phyloP scores from a whole-genome alignment of 2,329 filamentous ascomycete species.

The Sclerotinia trifoliorum region DNA sequence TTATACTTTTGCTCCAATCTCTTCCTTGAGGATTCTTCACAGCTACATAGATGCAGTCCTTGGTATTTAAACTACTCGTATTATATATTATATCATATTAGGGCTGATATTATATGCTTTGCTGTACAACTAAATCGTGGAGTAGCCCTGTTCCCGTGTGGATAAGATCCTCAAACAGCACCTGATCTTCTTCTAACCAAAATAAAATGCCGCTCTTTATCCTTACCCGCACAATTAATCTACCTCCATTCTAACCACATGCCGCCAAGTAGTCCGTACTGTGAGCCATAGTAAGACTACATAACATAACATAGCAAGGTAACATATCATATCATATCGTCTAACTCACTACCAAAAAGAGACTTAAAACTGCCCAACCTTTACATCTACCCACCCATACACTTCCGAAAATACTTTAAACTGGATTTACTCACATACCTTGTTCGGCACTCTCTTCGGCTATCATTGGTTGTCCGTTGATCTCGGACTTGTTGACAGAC shows the following conservation, averaged over 20 bases:
- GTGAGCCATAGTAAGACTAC: no score
- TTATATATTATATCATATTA: constrained; percentile 28
- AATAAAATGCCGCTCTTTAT: constrained; percentile 32
- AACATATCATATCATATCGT: constrained; percentile 3
- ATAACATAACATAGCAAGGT: no score
- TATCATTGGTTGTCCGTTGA: constrained; percentile 26
- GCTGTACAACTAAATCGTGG: constrained; percentile 34
- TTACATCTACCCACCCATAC: not conserved
- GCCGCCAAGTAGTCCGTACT: no score
- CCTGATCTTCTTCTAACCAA: constrained; percentile 38
- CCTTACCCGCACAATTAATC: constrained; percentile 1
- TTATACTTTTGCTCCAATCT: not conserved
- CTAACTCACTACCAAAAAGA: not conserved
- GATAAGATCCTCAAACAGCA: constrained; percentile 40
- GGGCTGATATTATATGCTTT: constrained; percentile 39
- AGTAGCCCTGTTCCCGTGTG: constrained; percentile 27
- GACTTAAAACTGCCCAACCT: not conserved
- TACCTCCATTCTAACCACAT: not conserved
- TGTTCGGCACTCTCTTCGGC: not conserved
- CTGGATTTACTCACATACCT: not conserved
- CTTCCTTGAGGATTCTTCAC: no score
- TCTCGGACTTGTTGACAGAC: constrained; percentile 31
- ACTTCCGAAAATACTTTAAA: not conserved
- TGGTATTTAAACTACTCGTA: constrained; percentile 13
- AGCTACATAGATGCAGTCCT: not conserved